A percentile compares a stretch with the other conserved stretches of the same genome.
Conservation (phyloP, 306 rosid species). For the Trifolium pratense region DNA sequence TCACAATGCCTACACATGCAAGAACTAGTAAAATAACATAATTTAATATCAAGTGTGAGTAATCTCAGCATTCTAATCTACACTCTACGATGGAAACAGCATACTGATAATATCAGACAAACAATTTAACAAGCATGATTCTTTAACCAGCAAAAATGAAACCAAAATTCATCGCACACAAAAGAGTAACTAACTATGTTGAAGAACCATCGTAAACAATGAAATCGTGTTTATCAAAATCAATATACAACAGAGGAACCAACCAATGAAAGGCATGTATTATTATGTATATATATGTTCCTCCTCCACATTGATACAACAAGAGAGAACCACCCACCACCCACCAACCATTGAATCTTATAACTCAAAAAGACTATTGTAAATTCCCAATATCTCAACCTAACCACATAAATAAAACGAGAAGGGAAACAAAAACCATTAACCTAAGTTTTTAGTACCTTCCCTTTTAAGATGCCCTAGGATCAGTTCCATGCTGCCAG, state of each 20-base stretch:
- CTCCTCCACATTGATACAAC: constrained; percentile 23
- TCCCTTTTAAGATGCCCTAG: constrained; percentile 69
- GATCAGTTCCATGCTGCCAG: constrained; percentile 95
- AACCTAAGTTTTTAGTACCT: constrained; percentile 24
- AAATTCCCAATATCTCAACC: constrained; percentile 17
- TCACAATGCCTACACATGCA: not conserved
- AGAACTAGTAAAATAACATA: not conserved
- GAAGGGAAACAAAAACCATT: not conserved
- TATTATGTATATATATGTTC: constrained; percentile 20
- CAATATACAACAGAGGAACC: constrained; percentile 30
- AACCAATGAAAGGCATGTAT: constrained; percentile 17
- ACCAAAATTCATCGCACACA: not conserved
- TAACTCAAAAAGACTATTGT: not conserved
- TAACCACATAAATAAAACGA: constrained; percentile 27
- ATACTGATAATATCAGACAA: not conserved
- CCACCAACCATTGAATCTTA: constrained; percentile 16
- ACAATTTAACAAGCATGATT: constrained; percentile 18
- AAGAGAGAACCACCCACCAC: constrained; percentile 25
- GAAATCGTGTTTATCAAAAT: constrained; percentile 13
- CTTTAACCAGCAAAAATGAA: constrained; percentile 15
- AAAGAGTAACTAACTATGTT: not conserved
- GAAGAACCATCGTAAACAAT: constrained; percentile 20
- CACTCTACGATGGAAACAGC: not conserved
- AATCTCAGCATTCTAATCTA: constrained; percentile 8
- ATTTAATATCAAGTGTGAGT: not conserved